Base-by-base conservation (phyloP, 2,329 filamentous ascomycete species). In the Exophiala alcalophila region DNA sequence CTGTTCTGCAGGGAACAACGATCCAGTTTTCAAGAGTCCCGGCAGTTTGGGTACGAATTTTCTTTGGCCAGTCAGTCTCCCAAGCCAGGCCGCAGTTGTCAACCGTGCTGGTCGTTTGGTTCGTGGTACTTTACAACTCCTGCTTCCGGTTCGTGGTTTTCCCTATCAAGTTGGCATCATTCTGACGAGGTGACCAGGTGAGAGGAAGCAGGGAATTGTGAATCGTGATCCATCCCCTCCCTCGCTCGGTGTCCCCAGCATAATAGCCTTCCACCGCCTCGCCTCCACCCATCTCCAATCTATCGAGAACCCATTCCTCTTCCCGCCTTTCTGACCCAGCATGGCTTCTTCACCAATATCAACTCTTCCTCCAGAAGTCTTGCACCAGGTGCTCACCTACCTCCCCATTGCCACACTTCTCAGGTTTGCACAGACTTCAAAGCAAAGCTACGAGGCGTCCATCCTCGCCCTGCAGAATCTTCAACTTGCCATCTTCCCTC, bases 401-500 rank as follows among this genome's bases (percentile, higher is more conserved):
- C 50, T 65, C 4, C 51, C 59, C 11, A 50, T 63, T 20, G 29
- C 53, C 12, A 55, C 57, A 12, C 44, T 65, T 9, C 48, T 65
- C 10, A 38, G 54, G n/a, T 63, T 65, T 35, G 59, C 58, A 11
- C 54, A 45, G 23, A 63, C 61, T n/a, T 62, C 49, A 26, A 56
- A 52, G 12, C 28, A 47, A 11, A 60, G 61, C 33, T 54, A 59
- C 28, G 33, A 36, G 21, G 58, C 56, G n/a, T 59, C 63, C 24
- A 52, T 49, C 8, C 47, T 58, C 10, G 59, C 58, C 20, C 49
- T 65, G 27, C 55, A 51, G 24, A 49, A 53, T 12, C 54, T 65
- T 7, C 59, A 62, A 23, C 32, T 65, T 11, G 61, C 58, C 4
- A 52, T 64, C 5, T 61, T 65, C 15, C 59, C 61, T 26, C 61